Evolutionary conservation across 139 green algal species (phyloP).

Genomic region (Chlorella ohadii): DNA sequence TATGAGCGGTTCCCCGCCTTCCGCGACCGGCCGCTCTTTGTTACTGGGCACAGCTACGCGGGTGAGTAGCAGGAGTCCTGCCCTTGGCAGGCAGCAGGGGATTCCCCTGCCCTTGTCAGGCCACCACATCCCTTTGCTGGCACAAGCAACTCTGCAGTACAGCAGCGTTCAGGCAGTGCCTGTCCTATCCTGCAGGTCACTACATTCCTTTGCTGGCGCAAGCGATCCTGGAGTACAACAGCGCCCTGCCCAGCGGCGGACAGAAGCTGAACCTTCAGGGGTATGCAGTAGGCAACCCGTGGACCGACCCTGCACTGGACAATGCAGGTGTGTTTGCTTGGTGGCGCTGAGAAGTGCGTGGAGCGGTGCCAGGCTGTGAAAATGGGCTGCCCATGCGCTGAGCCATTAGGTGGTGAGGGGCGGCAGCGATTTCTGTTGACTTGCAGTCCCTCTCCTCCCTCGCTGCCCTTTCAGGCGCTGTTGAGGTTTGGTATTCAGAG

Average conservation of each 20-base stretch:
- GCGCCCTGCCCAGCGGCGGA: background rate
- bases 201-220: background rate
- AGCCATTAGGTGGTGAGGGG: no score
- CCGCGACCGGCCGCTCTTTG: background rate
- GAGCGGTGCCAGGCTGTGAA: no score
- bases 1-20: background rate
- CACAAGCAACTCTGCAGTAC: background rate
- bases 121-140: background rate
- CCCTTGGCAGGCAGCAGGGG: no score
- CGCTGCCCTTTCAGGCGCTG: no score
- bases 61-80: background rate
- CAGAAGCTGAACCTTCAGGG: background rate
- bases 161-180: no score
- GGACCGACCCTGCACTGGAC: background rate
- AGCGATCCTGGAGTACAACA: background rate
- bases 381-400: no score
- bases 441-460: no score
- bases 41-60: constrained; percentile 8
- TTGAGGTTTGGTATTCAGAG: background rate
- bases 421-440: no score
- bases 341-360: background rate
- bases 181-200: no score
- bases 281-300: background rate
- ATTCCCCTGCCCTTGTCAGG: no score
- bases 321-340: background rate